Evolutionary conservation across 2,329 filamentous ascomycete genomes (phyloP).

Genomic region (Colletotrichum sansevieriae): DNA sequence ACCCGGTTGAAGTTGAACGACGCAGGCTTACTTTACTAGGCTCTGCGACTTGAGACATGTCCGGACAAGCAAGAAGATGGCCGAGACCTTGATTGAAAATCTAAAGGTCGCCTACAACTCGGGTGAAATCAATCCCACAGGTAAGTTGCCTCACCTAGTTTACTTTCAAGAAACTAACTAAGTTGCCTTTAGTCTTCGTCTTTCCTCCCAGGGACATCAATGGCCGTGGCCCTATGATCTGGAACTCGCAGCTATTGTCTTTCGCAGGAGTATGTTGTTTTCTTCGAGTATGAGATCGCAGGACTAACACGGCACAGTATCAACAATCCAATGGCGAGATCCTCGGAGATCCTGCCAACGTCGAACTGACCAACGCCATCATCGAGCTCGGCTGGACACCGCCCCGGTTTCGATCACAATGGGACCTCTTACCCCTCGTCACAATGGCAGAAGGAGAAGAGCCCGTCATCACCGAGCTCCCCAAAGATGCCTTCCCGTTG

Average conservation of each 20-base stretch:
- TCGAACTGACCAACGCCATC: conserved; percentile 39
- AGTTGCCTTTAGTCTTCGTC: conserved; percentile 22
- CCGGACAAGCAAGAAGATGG: conserved; percentile 40
- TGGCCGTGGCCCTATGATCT: conserved; percentile 38
- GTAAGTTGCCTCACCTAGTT: not conserved
- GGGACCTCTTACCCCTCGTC: conserved; percentile 36
- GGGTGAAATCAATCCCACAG: conserved; percentile 37
- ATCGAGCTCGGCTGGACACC: conserved; percentile 39
- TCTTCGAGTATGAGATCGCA: too few relatives aligned
- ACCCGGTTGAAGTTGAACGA: not conserved
- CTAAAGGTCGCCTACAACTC: conserved; percentile 36
- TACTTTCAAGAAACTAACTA: not conserved
- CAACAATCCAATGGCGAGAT: conserved; percentile 36
- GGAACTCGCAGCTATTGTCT: conserved; percentile 36
- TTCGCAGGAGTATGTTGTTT: conserved; percentile 34
- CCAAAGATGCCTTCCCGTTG: conserved; percentile 35
- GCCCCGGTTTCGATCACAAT: conserved; percentile 37
- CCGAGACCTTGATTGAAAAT: conserved; percentile 36
- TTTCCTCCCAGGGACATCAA: conserved; percentile 37
- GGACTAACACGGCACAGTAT: conserved; percentile 22
- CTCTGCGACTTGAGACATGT: conserved; percentile 38
- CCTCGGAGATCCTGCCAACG: conserved; percentile 36
- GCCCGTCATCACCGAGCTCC: conserved; percentile 39
- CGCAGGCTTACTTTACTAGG: not conserved
- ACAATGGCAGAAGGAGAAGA: conserved; percentile 39